Conservation (phyloP, 177 flowering plant genomes). For the Tripterygium wilfordii region DNA sequence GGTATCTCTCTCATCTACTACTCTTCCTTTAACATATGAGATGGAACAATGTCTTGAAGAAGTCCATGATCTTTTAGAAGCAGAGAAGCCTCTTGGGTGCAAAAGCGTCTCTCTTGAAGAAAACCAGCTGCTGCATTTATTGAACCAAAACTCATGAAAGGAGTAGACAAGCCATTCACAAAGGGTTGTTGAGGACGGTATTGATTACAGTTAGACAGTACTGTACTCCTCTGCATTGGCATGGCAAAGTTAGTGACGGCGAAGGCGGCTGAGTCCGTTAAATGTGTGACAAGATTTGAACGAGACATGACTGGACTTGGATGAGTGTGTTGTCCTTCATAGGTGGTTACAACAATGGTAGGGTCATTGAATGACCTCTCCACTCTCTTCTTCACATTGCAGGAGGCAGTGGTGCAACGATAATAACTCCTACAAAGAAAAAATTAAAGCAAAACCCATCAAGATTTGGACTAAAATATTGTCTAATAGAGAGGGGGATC, state of each 20-base stretch:
- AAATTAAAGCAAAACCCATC: no score
- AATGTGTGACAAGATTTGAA: conserved; percentile 13
- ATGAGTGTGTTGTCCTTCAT: conserved; percentile 87
- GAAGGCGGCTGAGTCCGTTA: conserved; percentile 8
- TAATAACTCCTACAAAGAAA: conserved; percentile 65
- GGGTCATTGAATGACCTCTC: conserved; percentile 70
- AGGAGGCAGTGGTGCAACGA: conserved; percentile 67
- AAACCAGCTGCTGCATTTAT: conserved; percentile 12
- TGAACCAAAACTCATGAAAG: conserved; percentile 17
- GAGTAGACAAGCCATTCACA: conserved; percentile 16
- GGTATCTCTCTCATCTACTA: no score
- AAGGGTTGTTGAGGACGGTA: conserved; percentile 15
- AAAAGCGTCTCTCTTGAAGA: conserved; percentile 16
- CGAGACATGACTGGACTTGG: conserved; percentile 50
- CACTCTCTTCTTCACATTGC: conserved; percentile 86
- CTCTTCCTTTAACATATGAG: conserved; percentile 37
- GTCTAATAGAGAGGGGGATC: no score
- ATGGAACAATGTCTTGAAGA: conserved; percentile 64
- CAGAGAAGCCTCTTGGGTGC: conserved; percentile 17
- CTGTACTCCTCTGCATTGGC: conserved; percentile 15
- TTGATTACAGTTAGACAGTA: no score
- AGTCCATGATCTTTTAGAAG: conserved; percentile 64
- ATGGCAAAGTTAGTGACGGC: conserved; percentile 7
- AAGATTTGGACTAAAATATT: no score
- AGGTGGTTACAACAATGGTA: conserved; percentile 65